These are phyloP conservation scores for Protomyces inouyei DNA, from an alignment of 1,139 yeast genomes.

Conservation along the genomic window DNA sequence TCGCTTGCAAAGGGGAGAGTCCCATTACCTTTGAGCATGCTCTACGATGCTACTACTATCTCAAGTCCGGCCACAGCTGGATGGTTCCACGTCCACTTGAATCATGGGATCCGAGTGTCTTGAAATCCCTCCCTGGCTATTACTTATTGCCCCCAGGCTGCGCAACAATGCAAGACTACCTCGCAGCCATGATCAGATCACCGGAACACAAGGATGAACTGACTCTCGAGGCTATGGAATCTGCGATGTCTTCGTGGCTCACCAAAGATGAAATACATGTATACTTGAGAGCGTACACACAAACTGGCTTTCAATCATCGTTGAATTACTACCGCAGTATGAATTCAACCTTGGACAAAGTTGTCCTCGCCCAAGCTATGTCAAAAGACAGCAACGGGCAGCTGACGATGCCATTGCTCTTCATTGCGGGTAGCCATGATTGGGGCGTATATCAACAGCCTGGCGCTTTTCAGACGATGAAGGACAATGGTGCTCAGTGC, in stretches of 20 bases:
- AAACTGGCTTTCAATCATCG: conserved; percentile 8
- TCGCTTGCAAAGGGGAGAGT: neutral
- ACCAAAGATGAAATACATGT: neutral
- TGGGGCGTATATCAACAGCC: conserved; percentile 24
- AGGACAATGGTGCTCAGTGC: neutral
- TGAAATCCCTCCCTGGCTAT: conserved; percentile 10
- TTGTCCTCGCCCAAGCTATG: neutral
- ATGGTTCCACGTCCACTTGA: conserved; percentile 3
- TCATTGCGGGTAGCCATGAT: conserved; percentile 15
- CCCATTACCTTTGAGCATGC: neutral
- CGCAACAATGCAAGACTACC: conserved; percentile 7
- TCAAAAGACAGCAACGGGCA: neutral
- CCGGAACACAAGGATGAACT: neutral
- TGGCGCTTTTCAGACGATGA: conserved; percentile 16
- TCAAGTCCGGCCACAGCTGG: conserved; percentile 11
- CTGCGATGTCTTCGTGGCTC: conserved; percentile 6
- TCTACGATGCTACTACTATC: conserved; percentile 19
- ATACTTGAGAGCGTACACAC: conserved; percentile 2
- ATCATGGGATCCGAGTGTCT: conserved; percentile 4
- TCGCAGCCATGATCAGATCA: neutral
- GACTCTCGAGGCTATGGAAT: neutral
- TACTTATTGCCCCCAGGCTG: neutral
- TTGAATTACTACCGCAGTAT: conserved; percentile 16
- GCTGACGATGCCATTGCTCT: conserved; percentile 10
- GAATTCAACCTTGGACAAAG: neutral